These are phyloP conservation scores for Penicillium salamii DNA, from an alignment of 495 filamentous ascomycete genomes.

Conservation along the genomic window DNA sequence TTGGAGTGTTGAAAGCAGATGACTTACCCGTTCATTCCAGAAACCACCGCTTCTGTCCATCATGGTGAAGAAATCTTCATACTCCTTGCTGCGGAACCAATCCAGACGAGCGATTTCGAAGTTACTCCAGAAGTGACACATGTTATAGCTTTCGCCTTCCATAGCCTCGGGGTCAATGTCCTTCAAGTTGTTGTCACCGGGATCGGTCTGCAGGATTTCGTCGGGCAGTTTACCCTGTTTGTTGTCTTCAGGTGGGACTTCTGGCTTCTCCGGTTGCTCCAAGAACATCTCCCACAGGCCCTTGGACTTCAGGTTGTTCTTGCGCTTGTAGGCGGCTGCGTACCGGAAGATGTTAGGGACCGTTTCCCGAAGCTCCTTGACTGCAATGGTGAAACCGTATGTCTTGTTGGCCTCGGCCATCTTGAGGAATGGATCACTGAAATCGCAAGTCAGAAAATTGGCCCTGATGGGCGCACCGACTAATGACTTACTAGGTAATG, in stretches of 20 bases:
- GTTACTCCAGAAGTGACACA: slow-evolving; percentile 99
- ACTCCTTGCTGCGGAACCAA: slow-evolving; percentile 94
- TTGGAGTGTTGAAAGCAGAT: neutral
- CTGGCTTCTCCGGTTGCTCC: slow-evolving; percentile 61
- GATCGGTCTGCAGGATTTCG: slow-evolving; percentile 75
- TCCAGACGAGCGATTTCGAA: slow-evolving; percentile 95
- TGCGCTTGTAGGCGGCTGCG: slow-evolving; percentile 96
- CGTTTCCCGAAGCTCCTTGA: slow-evolving; percentile 97
- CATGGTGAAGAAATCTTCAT: slow-evolving; percentile 98
- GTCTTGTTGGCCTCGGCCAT: slow-evolving; percentile 95
- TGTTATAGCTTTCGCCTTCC: slow-evolving; percentile 98
- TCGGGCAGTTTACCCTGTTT: slow-evolving; percentile 73
- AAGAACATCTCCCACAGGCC: slow-evolving; percentile 99
- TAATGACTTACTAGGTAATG: slow-evolving; percentile 84
- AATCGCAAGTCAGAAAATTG: slow-evolving; percentile 25
- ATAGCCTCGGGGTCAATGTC: slow-evolving; percentile 91
- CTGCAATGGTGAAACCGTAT: slow-evolving; percentile 98
- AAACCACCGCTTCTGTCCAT: slow-evolving; percentile 98
- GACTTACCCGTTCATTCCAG: slow-evolving; percentile 93
- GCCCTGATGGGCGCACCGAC: neutral
- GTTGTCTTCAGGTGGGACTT: slow-evolving; percentile 60
- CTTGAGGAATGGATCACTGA: slow-evolving; percentile 88
- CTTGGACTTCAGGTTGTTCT: slow-evolving; percentile 84
- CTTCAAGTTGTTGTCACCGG: slow-evolving; percentile 64
- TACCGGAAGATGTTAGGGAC: slow-evolving; percentile 99